Evolutionary conservation across 352 stramenopile species (phyloP).

Genomic region (Globisporangium splendens): DNA sequence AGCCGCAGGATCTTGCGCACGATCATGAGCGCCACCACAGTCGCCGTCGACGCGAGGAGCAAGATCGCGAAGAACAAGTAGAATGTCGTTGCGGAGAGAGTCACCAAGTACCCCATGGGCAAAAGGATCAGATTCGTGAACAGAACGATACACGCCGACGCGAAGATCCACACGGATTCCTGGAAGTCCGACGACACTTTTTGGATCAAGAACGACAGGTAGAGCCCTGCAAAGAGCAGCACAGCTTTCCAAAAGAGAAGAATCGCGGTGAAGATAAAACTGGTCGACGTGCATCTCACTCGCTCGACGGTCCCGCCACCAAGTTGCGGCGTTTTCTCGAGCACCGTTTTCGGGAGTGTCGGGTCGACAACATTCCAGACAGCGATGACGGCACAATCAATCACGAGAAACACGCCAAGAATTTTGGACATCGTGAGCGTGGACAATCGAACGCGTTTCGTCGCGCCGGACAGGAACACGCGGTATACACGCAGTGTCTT

Average conservation of each 20-base stretch:
- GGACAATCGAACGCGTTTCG: no score
- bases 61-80: conserved; percentile 20
- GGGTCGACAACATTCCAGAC: no score
- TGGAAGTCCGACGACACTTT: conserved; percentile 35
- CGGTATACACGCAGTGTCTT: no score
- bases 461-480: no score
- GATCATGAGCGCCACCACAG: conserved; percentile 26
- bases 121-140: conserved; percentile 22
- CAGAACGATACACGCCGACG: conserved; percentile 18
- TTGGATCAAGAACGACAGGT: conserved; percentile 58
- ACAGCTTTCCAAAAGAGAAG: conserved; percentile 62
- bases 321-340: no score
- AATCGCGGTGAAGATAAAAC: conserved; percentile 38
- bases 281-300: not conserved
- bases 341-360: no score
- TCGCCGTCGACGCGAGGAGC: conserved; percentile 16
- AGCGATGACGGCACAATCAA: no score
- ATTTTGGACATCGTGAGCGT: no score
- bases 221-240: conserved; percentile 36
- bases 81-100: conserved; percentile 16
- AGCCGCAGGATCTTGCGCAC: conserved; percentile 16
- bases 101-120: conserved; percentile 27
- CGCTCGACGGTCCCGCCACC: no score
- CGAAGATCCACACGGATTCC: conserved; percentile 34
- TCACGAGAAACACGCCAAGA: no score